phyloP scores from a whole-genome alignment of 2,329 filamentous ascomycete genomes.

The Fusarium concolor region DNA sequence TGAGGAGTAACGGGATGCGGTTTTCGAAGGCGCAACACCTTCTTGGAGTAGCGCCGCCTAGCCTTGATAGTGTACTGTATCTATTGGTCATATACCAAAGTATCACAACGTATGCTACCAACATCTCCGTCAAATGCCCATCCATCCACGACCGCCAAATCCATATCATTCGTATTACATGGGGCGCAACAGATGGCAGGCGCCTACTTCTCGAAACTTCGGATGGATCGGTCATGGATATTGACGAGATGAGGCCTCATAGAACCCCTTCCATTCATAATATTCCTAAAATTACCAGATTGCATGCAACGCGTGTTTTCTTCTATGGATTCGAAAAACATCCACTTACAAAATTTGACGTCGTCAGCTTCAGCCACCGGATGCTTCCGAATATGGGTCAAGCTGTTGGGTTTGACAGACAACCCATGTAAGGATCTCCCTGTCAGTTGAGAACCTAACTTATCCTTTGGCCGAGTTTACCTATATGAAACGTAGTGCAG shows the following conservation, averaged over 20 bases:
- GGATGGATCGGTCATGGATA: conserved; percentile 1
- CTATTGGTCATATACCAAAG: background rate
- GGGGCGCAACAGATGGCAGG: background rate
- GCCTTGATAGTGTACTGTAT: background rate
- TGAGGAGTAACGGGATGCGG: background rate
- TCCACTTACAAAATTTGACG: conserved; percentile 5
- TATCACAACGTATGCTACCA: too few relatives aligned
- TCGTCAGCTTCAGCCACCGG: conserved; percentile 12
- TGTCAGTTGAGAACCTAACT: conserved; percentile 12
- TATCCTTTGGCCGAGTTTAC: background rate
- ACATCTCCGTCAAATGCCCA: too few relatives aligned
- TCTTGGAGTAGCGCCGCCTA: conserved; percentile 5
- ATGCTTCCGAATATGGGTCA: conserved; percentile 20
- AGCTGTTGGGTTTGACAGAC: conserved; percentile 22
- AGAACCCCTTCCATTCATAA: background rate
- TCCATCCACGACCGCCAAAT: background rate
- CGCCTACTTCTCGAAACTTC: background rate
- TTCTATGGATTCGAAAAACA: background rate
- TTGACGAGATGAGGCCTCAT: conserved; percentile 15
- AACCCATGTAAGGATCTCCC: conserved; percentile 24
- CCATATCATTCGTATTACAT: background rate
- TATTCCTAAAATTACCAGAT: conserved; percentile 5
- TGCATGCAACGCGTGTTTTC: conserved; percentile 1
- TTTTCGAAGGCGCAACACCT: conserved; percentile 20
- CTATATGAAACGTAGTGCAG: conserved; percentile 32